Evolutionary conservation across 805 yeast species (phyloP), one percentile per base, ranked within the genome.

Genomic region (Candida berthetii): DNA sequence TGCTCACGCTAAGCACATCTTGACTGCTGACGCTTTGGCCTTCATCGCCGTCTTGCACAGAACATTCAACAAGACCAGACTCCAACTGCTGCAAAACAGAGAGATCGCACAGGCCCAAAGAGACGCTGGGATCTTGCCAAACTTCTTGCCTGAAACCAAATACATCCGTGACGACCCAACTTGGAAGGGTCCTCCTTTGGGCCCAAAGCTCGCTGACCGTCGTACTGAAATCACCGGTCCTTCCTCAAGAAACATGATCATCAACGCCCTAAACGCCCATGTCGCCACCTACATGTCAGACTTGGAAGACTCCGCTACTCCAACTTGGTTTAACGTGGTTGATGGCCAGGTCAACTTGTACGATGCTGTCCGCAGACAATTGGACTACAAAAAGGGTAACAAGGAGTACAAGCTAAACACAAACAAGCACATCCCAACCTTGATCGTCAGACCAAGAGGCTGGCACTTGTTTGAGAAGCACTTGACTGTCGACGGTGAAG

Each of bases 221-320:
- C 74, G 86, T 55, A 82, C 80, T 28, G 95, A 85, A 64, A 85
- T 85, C 60, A 85, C 95, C 19, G 95, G 95, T 17, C 87, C 91
- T 47, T 39, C 53, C 19, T 82, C 81, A 60, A 74, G 93, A 44
- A 83, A 85, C 55, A 85, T 85, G 95, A 75, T 85, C 48, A 80
- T 85, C 55, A 85, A 84, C 58, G 93, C 93, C 4, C 71, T 85
- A 56, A 85, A 85, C 65, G 79, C 90, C 0, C 74, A 74, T 38
- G 93, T 85, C 27, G 82, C 82, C 52, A 84, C 93, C 31, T 85
- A 85, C 59, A 85, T 85, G 93, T 79, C 88, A 22, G 95, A 85
- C 65, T 81, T 85, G 52, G 95, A 85, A 60, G 91, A 85, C 61
- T 82, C 90, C n/a, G 76, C 83, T 53, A 76, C 91, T 17, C 93